A percentile compares a stretch with the other conserved stretches of the same genome.
Evolutionary conservation across 768 basidiomycete species (phyloP).

Genomic region (Cubamyces sp.): DNA sequence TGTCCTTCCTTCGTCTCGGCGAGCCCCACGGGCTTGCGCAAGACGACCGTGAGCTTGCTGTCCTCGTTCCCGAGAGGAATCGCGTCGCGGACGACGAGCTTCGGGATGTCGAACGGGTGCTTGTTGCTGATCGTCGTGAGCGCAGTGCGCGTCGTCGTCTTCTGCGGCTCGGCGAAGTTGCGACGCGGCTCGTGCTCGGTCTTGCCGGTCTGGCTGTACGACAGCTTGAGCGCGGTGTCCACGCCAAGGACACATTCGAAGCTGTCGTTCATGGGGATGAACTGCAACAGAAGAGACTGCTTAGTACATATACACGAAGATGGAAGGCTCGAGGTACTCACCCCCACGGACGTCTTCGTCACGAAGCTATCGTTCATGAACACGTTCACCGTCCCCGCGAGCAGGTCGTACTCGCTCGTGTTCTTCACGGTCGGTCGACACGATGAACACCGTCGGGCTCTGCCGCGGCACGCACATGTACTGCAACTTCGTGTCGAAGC

Average conservation of each 20-base stretch:
- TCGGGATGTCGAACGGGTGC: slow-evolving; percentile 47
- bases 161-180: slow-evolving; percentile 47
- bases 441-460: slow-evolving; percentile 48
- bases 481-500: slow-evolving; percentile 49
- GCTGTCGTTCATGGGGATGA: slow-evolving; percentile 52
- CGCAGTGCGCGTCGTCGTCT: slow-evolving; percentile 46
- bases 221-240: slow-evolving; percentile 35
- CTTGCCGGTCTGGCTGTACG: slow-evolving; percentile 46
- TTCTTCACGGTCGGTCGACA: slow-evolving; percentile 59
- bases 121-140: slow-evolving; percentile 49
- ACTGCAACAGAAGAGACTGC: slow-evolving; percentile 1
- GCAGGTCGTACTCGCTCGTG: slow-evolving; percentile 57
- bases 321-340: slow-evolving; percentile 30
- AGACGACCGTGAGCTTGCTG: slow-evolving; percentile 47
- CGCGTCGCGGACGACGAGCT: slow-evolving; percentile 51
- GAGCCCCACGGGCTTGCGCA: slow-evolving; percentile 51
- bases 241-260: slow-evolving; percentile 60
- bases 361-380: slow-evolving; percentile 62
- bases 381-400: slow-evolving; percentile 56
- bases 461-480: slow-evolving; percentile 56
- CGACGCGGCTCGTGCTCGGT: slow-evolving; percentile 43
- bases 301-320: neutral
- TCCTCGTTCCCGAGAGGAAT: slow-evolving; percentile 45
- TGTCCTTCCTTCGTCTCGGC: slow-evolving; percentile 49
- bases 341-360: slow-evolving; percentile 52